Evolutionary conservation across 2,329 filamentous ascomycete species (phyloP).

Genomic region (Exophiala lecanii-corni): DNA sequence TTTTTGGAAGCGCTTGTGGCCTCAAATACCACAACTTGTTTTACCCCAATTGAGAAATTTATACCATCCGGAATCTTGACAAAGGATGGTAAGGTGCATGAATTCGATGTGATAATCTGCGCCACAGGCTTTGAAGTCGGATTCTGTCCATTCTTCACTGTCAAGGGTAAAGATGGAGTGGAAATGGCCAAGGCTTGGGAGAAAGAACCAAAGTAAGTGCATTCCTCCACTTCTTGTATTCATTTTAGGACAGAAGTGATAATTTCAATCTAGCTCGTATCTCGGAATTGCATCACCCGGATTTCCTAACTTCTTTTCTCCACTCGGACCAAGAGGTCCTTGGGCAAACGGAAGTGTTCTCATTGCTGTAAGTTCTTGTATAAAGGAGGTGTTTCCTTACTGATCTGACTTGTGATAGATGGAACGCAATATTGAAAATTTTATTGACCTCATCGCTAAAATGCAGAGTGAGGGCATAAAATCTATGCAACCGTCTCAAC

Average conservation of each 20-base stretch:
- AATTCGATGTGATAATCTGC: slow-evolving; percentile 37
- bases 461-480: slow-evolving; percentile 6
- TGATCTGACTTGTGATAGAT: slow-evolving; percentile 44
- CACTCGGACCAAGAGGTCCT: neutral
- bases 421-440: slow-evolving; percentile 19
- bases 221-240: too few species aligned
- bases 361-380: neutral
- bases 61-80: slow-evolving; percentile 37
- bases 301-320: slow-evolving; percentile 13
- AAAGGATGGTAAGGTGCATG: slow-evolving; percentile 33
- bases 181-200: slow-evolving; percentile 29
- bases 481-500: slow-evolving; percentile 2
- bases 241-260: too few species aligned
- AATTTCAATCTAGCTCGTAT: slow-evolving; percentile 33
- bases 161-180: slow-evolving; percentile 30
- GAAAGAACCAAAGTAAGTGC: slow-evolving; percentile 1
- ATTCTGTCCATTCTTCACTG: slow-evolving; percentile 14
- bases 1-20: slow-evolving; percentile 45
- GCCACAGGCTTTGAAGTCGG: slow-evolving; percentile 40
- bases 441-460: slow-evolving; percentile 4
- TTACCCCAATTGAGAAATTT: slow-evolving; percentile 38
- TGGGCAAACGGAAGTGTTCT: slow-evolving; percentile 4
- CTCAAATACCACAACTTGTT: slow-evolving; percentile 28
- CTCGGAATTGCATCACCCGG: slow-evolving; percentile 19
- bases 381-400: neutral